phyloP scores from a whole-genome alignment of 768 basidiomycete genomes.

The Collybiopsis luxurians region DNA sequence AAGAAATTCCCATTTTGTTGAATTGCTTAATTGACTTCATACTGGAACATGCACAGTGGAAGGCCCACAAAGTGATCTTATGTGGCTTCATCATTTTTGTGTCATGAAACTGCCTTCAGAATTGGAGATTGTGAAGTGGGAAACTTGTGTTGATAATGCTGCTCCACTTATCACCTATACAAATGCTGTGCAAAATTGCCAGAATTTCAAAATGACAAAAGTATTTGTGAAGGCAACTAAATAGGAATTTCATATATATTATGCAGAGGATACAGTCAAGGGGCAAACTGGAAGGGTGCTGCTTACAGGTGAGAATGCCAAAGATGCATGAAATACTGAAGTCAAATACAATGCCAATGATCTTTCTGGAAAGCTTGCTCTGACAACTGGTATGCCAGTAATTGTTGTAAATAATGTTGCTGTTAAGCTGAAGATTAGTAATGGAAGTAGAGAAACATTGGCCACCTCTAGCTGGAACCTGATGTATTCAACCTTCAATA shows the following conservation, averaged over 20 bases:
- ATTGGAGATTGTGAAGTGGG: slow-evolving; percentile 6
- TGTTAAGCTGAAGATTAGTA: slow-evolving; percentile 8
- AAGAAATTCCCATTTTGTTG: slow-evolving; percentile 2
- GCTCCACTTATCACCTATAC: slow-evolving; percentile 9
- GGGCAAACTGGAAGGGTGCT: neutral
- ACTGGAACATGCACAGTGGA: slow-evolving; percentile 10
- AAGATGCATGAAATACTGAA: neutral
- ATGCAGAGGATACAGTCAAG: slow-evolving; percentile 1
- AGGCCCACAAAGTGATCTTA: slow-evolving; percentile 7
- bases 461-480: too few relatives aligned
- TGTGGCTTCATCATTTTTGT: neutral
- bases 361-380: slow-evolving; percentile 2
- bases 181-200: slow-evolving; percentile 3
- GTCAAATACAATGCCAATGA: slow-evolving; percentile 11
- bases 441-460: slow-evolving; percentile 10
- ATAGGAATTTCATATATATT: slow-evolving; percentile 4
- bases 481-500: too few relatives aligned
- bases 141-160: neutral
- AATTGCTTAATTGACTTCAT: slow-evolving; percentile 8
- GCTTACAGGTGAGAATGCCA: slow-evolving; percentile 5
- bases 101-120: too few relatives aligned
- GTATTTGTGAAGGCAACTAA: slow-evolving; percentile 10
- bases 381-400: slow-evolving; percentile 10
- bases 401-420: slow-evolving; percentile 6
- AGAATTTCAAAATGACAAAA: slow-evolving; percentile 6